Percentiles rank a stretch among this genome's conserved stretches.
phyloP scores from a whole-genome alignment of 2,329 filamentous ascomycete genomes.

The Beauveria scarabaeidicola region DNA sequence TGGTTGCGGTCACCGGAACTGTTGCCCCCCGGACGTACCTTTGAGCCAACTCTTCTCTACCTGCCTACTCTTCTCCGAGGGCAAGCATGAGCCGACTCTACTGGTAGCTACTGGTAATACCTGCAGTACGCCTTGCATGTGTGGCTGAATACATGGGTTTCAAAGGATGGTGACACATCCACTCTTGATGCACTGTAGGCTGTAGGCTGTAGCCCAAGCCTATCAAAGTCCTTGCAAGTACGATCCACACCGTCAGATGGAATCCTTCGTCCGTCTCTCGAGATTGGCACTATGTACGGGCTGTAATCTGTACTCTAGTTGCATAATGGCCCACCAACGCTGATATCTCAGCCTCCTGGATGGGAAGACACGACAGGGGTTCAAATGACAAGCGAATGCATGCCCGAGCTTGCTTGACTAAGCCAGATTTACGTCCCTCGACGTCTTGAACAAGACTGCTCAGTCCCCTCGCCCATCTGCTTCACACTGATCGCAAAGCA shows the following conservation, averaged over 20 bases:
- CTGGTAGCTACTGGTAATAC: too few species aligned
- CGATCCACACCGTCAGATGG: background rate
- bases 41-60: background rate
- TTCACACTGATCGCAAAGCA: background rate
- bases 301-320: too few species aligned
- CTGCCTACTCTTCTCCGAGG: background rate
- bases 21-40: background rate
- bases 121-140: background rate
- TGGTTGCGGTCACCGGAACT: background rate
- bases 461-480: background rate
- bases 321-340: too few species aligned
- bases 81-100: background rate
- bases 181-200: background rate
- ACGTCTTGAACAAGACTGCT: background rate
- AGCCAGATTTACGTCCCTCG: background rate
- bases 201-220: background rate
- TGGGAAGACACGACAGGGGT: background rate
- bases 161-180: background rate
- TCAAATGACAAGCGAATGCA: background rate
- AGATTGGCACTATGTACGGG: too few species aligned
- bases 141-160: background rate
- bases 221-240: background rate
- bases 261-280: background rate
- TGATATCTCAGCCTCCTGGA: background rate
- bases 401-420: background rate